A percentile compares a stretch with the other conserved stretches of the same genome.
phyloP scores from a whole-genome alignment of 176 grass and related monocot genomes.

The Oryza meyeriana region DNA sequence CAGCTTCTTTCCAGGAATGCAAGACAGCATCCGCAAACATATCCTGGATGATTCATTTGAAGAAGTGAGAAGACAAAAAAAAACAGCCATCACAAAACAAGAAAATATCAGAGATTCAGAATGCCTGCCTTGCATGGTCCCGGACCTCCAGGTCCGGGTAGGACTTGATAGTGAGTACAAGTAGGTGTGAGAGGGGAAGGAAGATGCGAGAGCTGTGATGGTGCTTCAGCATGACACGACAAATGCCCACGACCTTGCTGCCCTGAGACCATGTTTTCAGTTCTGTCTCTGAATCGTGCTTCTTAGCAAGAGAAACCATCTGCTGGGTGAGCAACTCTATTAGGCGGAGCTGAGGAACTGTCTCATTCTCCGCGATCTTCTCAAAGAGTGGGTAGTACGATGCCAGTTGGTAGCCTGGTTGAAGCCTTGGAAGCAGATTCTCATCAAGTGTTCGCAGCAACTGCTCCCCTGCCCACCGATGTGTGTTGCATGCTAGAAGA shows the following conservation, averaged over 20 bases:
- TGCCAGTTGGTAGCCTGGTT: conserved; percentile 54
- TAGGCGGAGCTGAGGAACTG: conserved; percentile 63
- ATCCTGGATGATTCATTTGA: conserved; percentile 54
- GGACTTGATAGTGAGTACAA: conserved; percentile 59
- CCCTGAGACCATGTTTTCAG: conserved; percentile 86
- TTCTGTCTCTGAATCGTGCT: conserved; percentile 61
- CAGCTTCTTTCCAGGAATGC: conserved; percentile 88
- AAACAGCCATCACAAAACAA: conserved; percentile 13
- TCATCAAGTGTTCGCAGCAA: conserved; percentile 75
- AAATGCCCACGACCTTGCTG: conserved; percentile 80
- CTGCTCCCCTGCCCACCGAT: conserved; percentile 46
- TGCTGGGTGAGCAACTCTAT: conserved; percentile 79
- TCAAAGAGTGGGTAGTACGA: conserved; percentile 90
- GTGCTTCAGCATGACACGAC: conserved; percentile 68
- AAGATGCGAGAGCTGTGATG: conserved; percentile 79
- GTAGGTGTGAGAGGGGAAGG: conserved; percentile 57
- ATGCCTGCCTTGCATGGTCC: conserved; percentile 79
- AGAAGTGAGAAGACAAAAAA: conserved; percentile 29
- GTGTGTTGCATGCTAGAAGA: conserved; percentile 61
- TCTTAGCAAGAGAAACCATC: conserved; percentile 65
- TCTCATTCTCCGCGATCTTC: conserved; percentile 72
- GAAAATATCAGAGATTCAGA: background rate
- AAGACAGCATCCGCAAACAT: conserved; percentile 78
- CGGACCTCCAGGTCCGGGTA: conserved; percentile 94
- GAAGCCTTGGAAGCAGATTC: conserved; percentile 71